Conservation (phyloP, 306 rosid genomes). For the Purshia tridentata region DNA sequence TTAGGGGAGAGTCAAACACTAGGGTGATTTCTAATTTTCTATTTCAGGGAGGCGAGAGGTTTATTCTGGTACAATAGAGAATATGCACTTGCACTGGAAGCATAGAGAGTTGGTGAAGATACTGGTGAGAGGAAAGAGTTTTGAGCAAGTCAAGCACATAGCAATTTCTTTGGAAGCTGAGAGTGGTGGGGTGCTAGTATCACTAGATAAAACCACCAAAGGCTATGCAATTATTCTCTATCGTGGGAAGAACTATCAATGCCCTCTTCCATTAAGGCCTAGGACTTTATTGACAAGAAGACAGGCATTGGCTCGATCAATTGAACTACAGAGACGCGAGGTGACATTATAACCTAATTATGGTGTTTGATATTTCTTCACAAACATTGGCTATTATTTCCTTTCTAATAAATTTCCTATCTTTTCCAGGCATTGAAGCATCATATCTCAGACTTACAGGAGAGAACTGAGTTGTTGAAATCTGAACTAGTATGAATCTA, state of each 20-base stretch:
- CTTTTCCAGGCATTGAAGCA: conserved; percentile 69
- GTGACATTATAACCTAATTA: conserved; percentile 39
- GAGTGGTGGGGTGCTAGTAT: conserved; percentile 86
- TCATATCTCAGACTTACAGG: conserved; percentile 64
- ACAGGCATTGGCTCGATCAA: conserved; percentile 78
- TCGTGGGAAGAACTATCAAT: conserved; percentile 84
- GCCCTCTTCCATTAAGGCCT: conserved; percentile 64
- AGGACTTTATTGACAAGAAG: conserved; percentile 68
- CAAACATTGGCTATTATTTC: conserved; percentile 1
- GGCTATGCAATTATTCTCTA: conserved; percentile 71
- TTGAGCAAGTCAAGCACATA: conserved; percentile 69
- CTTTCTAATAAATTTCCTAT: conserved; percentile 21
- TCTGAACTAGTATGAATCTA: conserved; percentile 53
- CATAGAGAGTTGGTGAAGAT: conserved; percentile 84
- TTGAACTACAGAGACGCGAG: conserved; percentile 86
- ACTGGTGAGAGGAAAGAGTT: conserved; percentile 66
- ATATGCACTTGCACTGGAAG: conserved; percentile 97
- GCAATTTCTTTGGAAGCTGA: conserved; percentile 94
- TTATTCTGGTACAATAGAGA: conserved; percentile 85
- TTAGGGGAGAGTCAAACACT: conserved; percentile 18
- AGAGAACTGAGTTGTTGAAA: conserved; percentile 65
- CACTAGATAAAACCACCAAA: conserved; percentile 70
- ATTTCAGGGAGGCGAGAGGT: conserved; percentile 80
- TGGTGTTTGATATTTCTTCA: background rate
- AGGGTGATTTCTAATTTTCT: conserved; percentile 27